Percentiles rank a stretch among this genome's conserved stretches.
Evolutionary conservation across 2,329 filamentous ascomycete species (phyloP).

Genomic region (Claviceps maximensis): DNA sequence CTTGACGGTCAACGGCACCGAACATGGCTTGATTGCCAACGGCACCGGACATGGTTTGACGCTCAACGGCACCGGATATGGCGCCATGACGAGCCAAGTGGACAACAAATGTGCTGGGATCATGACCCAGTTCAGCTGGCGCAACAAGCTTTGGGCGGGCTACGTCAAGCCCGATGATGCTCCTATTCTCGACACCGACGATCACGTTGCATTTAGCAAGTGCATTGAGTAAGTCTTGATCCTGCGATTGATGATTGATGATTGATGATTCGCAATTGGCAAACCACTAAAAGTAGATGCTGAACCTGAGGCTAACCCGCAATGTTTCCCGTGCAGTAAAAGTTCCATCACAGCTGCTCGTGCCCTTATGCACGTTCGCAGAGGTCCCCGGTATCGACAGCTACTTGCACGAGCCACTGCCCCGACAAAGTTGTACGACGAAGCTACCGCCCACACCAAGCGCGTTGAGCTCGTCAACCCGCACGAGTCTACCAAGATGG

Average conservation of each 20-base stretch:
- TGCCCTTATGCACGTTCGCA: too few species aligned
- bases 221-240: conserved; percentile 13
- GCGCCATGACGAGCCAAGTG: conserved; percentile 9
- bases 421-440: conserved; percentile 9
- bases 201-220: conserved; percentile 9
- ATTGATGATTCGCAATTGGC: too few species aligned
- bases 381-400: too few species aligned
- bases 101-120: conserved; percentile 15
- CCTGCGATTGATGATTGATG: too few species aligned
- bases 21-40: neutral
- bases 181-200: conserved; percentile 12
- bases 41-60: neutral
- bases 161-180: conserved; percentile 7
- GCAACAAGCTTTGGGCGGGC: conserved; percentile 14
- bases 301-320: too few species aligned
- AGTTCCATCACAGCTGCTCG: too few species aligned
- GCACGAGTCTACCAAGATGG: conserved; percentile 10
- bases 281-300: too few species aligned
- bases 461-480: conserved; percentile 12
- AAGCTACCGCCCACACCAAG: conserved; percentile 9
- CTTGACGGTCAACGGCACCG: neutral
- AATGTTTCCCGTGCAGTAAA: too few species aligned
- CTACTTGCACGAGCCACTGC: too few species aligned
- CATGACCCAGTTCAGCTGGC: conserved; percentile 15
- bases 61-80: neutral